These are phyloP conservation scores for Dictyophora rubrovolvata DNA, from an alignment of 768 basidiomycete species.

Conservation along the genomic window DNA sequence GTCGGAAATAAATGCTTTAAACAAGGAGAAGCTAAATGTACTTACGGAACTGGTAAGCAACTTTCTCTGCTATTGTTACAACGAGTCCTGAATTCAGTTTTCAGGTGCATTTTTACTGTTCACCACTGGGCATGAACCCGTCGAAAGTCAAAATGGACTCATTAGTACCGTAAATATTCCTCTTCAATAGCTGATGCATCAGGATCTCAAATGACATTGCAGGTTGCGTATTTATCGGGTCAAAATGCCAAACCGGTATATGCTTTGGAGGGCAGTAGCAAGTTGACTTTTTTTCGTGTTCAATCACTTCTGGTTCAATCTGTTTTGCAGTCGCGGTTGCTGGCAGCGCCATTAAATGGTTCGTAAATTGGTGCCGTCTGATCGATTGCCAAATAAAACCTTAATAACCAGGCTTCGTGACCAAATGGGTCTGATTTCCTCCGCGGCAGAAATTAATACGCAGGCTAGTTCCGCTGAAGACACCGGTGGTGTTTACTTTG, in stretches of 20 bases:
- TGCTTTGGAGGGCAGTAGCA: slow-evolving; percentile 89
- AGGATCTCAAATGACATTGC: slow-evolving; percentile 6
- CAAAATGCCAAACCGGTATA: slow-evolving; percentile 71
- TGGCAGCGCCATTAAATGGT: slow-evolving; percentile 92
- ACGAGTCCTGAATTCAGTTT: background rate
- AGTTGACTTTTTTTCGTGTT: slow-evolving; percentile 23
- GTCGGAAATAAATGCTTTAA: slow-evolving; percentile 91
- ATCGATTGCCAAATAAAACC: background rate
- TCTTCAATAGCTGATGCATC: background rate
- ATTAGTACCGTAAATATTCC: slow-evolving; percentile 62
- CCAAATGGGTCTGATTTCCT: slow-evolving; percentile 71
- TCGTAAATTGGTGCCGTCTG: slow-evolving; percentile 4
- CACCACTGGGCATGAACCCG: slow-evolving; percentile 82
- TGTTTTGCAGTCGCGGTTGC: slow-evolving; percentile 69
- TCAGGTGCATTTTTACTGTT: slow-evolving; percentile 82
- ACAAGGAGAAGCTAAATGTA: slow-evolving; percentile 95
- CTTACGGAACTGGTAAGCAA: slow-evolving; percentile 69
- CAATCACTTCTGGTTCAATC: background rate
- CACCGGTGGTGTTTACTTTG: slow-evolving; percentile 90
- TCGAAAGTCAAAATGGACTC: slow-evolving; percentile 78
- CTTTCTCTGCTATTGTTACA: too few species aligned
- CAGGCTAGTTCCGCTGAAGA: slow-evolving; percentile 68
- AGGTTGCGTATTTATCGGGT: slow-evolving; percentile 89
- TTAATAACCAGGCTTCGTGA: slow-evolving; percentile 66
- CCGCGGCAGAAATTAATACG: slow-evolving; percentile 75